Conservation (phyloP, 495 filamentous ascomycete genomes). For the Xylaria sp. region DNA sequence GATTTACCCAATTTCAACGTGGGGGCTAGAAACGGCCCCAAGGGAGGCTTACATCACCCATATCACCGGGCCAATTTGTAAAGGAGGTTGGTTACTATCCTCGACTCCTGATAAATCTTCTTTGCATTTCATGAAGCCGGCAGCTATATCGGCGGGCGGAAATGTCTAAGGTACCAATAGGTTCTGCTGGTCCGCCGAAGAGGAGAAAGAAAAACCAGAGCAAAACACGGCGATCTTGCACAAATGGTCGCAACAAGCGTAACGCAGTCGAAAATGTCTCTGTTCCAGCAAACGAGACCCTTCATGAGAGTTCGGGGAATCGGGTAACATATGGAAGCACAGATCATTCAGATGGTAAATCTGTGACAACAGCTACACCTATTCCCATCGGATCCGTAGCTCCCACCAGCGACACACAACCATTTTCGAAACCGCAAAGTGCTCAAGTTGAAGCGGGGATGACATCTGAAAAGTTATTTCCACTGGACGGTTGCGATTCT, state of each 20-base stretch:
- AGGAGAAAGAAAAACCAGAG: slow-evolving; percentile 5
- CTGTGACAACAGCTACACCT: slow-evolving; percentile 1
- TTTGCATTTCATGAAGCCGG: not conserved
- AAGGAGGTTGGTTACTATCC: not conserved
- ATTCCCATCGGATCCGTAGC: slow-evolving; percentile 6
- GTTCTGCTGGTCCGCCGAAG: not conserved
- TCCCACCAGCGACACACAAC: not conserved
- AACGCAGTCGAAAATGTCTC: not conserved
- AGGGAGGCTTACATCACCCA: not conserved
- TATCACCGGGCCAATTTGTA: not conserved
- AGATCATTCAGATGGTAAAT: not conserved
- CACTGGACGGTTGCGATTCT: not conserved
- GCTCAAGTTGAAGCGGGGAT: not conserved
- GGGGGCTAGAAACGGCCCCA: not conserved
- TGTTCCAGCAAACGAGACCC: not conserved
- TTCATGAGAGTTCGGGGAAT: not conserved
- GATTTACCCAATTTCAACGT: not conserved
- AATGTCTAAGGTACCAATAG: not conserved
- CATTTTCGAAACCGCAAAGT: not conserved
- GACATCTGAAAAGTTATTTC: not conserved
- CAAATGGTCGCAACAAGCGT: not conserved
- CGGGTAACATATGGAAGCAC: not conserved
- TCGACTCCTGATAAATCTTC: not conserved
- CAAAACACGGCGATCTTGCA: not conserved
- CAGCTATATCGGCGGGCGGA: not conserved